Evolutionary conservation across 2,329 filamentous ascomycete genomes (phyloP), one percentile per base, ranked within the genome.

Genomic region (Basipetospora sp.): DNA sequence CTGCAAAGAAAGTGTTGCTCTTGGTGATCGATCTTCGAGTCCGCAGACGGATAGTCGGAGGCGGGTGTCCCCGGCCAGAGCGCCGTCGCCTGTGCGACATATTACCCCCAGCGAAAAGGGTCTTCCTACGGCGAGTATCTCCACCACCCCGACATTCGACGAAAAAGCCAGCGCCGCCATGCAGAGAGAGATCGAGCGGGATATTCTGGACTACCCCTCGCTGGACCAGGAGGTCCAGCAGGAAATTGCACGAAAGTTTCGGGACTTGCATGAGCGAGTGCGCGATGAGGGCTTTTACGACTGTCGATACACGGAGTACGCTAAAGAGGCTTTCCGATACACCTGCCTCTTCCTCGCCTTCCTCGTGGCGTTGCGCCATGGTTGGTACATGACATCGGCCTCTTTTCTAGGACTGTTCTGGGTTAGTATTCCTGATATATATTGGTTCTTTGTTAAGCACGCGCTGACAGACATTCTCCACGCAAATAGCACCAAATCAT

Each of bases 401-500:
- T 44, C 67, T 14, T 73, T 69, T 44, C 52, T 79, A n/a, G 75
- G 74, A 3, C 40, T 72, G 11, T 77, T 77, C 50, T 78, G 74
- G 70, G 65, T 70, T 56, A 29, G 53, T 50, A 18, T 31, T 25
- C 16, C 8, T 3, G 11, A 1, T 41, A 11, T 11, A n/a, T n/a
- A 8, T 20, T 8, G 16, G 16, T 19, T 11, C 31, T 34, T 8
- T 1, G n/a, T 15, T 31, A 15, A 35, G n/a, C n/a, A n/a, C n/a
- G n/a, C n/a, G n/a, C n/a, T n/a, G n/a, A n/a, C n/a, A n/a, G n/a
- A n/a, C n/a, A n/a, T n/a, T n/a, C n/a, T n/a, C n/a, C n/a, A n/a
- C n/a, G n/a, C n/a, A n/a, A 31, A 4, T 44, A 71, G 72, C 74
- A 78, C 47, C 74, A 78, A 57, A 69, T 79, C 56, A 77, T 79